Percentiles rank a stretch among this genome's conserved stretches.
These are phyloP conservation scores for Podospora conica DNA, from an alignment of 495 filamentous ascomycete genomes.

Conservation along the genomic window DNA sequence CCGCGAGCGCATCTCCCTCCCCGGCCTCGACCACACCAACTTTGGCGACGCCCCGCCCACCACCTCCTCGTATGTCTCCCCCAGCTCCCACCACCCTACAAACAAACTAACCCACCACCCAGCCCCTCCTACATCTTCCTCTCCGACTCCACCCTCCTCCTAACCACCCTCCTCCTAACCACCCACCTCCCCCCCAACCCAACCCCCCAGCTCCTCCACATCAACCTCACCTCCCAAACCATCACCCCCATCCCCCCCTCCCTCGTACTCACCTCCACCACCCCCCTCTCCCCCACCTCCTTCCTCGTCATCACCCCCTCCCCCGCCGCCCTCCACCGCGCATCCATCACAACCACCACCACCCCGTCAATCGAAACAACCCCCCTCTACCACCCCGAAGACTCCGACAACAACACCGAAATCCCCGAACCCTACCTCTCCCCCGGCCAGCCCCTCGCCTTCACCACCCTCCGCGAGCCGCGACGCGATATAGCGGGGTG, in stretches of 20 bases:
- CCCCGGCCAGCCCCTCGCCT: conserved; percentile 26
- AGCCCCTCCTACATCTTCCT: conserved; percentile 36
- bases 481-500: conserved; percentile 34
- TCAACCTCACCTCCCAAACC: conserved; percentile 22
- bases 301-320: conserved; percentile 22
- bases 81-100: background rate
- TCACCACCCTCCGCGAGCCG: conserved; percentile 27
- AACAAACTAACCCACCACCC: background rate
- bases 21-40: conserved; percentile 35
- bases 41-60: conserved; percentile 26
- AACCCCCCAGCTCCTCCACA: conserved; percentile 22
- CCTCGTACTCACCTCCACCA: conserved; percentile 15
- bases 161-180: conserved; percentile 31
- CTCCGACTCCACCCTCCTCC: conserved; percentile 30
- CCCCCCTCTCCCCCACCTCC: conserved; percentile 17
- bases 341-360: conserved; percentile 9
- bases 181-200: conserved; percentile 24
- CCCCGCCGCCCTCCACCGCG: conserved; percentile 21
- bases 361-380: background rate
- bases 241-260: conserved; percentile 10
- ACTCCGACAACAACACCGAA: conserved; percentile 19
- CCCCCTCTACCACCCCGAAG: conserved; percentile 11
- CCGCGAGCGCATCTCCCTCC: conserved; percentile 20
- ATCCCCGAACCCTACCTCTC: conserved; percentile 30
- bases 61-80: background rate